Evolutionary conservation across 805 yeast genomes (phyloP), one percentile per base, ranked within the genome.

Genomic region (Monosporozyma servazzii): DNA sequence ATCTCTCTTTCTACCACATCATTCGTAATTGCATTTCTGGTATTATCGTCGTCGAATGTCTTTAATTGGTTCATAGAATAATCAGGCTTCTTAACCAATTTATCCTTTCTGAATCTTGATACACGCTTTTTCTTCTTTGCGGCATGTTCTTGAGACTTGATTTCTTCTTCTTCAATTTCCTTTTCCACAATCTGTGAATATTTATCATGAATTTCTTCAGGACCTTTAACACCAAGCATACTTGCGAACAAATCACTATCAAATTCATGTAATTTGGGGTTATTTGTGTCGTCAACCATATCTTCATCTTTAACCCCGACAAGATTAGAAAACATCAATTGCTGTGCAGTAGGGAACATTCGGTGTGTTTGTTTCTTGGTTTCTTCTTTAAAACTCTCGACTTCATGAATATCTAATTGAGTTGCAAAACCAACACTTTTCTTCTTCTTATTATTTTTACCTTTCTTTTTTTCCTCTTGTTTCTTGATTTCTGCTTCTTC

Each of bases 351-450:
- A 44, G 49, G 43, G 47, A 51, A 42, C 29, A 46, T 13, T 10
- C 41, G 51, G 41, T 61, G 65, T 1, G 67, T 65, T 49, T 68
- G 68, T 9, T 53, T 53, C 52, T 55, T 62, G 7, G 66, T 68
- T 41, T 64, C 69, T 10, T 56, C 56, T 48, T 68, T 68, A 29
- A 64, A 50, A 51, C 56, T 67, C 50, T 66, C 69, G 17, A 68
- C 64, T 52, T 66, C 70, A 49, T 58, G 58, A 20, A 68, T 59
- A 51, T 66, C 67, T 9, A 67, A 55, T n/a, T 53, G 48, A 4
- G 59, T 43, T 2, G 71, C 71, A 54, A 68, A 68, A 2, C 66
- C 64, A 40, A 68, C 70, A 42, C 50, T 52, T 48, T 66, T 68
- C 48, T 59, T 59, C 11, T 50, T 54, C 39, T 58, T 58, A 2